phyloP scores from a whole-genome alignment of 352 stramenopile species.

The Phytophthora hybrid region DNA sequence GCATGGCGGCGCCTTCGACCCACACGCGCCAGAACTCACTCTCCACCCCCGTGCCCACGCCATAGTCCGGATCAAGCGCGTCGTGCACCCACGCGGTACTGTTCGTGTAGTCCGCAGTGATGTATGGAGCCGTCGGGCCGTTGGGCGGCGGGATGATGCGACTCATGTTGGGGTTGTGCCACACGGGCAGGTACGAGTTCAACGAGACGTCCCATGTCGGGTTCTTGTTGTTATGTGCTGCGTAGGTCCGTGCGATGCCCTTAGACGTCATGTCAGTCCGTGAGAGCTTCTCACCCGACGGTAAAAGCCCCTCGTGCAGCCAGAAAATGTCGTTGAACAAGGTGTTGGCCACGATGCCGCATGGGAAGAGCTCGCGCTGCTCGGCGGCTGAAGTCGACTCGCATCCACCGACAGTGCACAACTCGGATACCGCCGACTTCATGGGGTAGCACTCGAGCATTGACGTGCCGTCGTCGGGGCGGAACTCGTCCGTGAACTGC shows the following conservation, averaged over 20 bases:
- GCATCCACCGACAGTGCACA: constrained; percentile 55
- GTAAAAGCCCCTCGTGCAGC: constrained; percentile 67
- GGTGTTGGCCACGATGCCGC: constrained; percentile 79
- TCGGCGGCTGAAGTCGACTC: constrained; percentile 26
- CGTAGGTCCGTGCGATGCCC: constrained; percentile 57
- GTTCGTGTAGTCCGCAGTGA: constrained; percentile 77
- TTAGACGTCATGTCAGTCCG: constrained; percentile 51
- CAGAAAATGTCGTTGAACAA: constrained; percentile 91
- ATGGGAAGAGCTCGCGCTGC: constrained; percentile 67
- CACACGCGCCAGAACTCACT: constrained; percentile 84
- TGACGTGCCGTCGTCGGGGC: constrained; percentile 31
- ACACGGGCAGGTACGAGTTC: constrained; percentile 64
- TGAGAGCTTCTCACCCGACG: constrained; percentile 50
- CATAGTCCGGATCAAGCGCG: constrained; percentile 47
- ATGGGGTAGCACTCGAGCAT: constrained; percentile 65
- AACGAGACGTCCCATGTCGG: constrained; percentile 51
- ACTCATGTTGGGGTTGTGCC: constrained; percentile 79
- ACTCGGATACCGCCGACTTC: constrained; percentile 41
- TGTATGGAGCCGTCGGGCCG: constrained; percentile 33
- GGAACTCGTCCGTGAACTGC: constrained; percentile 75
- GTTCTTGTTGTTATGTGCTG: constrained; percentile 70
- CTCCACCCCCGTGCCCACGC: constrained; percentile 64
- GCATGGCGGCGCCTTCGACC: constrained; percentile 68
- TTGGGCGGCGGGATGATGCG: constrained; percentile 66
- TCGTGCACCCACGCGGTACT: constrained; percentile 80